Evolutionary conservation across 164 flowering plant genomes (phyloP).

Genomic region (Sextonia rubra): DNA sequence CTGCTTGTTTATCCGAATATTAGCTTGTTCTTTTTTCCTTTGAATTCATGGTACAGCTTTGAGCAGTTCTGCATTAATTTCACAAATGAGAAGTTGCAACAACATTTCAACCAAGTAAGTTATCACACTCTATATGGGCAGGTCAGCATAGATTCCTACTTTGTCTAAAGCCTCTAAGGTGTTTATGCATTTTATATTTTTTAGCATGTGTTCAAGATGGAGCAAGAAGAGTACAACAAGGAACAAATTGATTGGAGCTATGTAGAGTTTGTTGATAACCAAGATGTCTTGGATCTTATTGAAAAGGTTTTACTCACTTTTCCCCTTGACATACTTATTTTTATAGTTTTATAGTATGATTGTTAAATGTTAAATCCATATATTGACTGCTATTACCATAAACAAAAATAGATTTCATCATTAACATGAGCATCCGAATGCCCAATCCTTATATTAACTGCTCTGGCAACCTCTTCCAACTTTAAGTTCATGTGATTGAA

Average conservation of each 20-base stretch:
- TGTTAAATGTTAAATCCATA: background rate
- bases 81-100: constrained; percentile 97
- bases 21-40: background rate
- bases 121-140: constrained; percentile 11
- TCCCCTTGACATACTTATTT: background rate
- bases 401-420: background rate
- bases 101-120: constrained; percentile 93
- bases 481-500: no score
- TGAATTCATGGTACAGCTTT: constrained; percentile 55
- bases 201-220: constrained; percentile 96
- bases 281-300: constrained; percentile 86
- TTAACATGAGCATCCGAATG: background rate
- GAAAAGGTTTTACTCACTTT: constrained; percentile 59
- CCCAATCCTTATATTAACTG: background rate
- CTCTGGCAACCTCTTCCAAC: background rate
- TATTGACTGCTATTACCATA: background rate
- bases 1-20: background rate
- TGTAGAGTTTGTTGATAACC: constrained; percentile 89
- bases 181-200: constrained; percentile 16
- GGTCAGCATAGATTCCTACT: constrained; percentile 2
- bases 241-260: constrained; percentile 96
- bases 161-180: background rate
- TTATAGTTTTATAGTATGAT: background rate
- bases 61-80: constrained; percentile 96
- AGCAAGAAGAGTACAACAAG: constrained; percentile 83